These are phyloP conservation scores for Diplosphaera chodatii DNA, from an alignment of 139 green algal species.

Conservation along the genomic window DNA sequence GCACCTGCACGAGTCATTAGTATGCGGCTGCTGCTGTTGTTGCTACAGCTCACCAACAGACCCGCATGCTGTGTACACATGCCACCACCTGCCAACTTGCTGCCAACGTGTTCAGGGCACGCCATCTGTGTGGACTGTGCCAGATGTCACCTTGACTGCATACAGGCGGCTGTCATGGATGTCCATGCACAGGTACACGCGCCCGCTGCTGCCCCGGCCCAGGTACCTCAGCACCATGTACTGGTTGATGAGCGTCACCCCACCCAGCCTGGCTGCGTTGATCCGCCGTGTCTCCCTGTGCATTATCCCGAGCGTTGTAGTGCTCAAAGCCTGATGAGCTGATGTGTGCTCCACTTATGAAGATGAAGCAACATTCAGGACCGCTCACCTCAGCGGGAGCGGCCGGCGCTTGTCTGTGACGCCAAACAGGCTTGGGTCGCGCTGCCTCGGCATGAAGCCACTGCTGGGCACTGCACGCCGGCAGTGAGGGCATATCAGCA, in stretches of 20 bases:
- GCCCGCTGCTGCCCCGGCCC: conserved; percentile 62
- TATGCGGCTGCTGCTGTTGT: too few relatives aligned
- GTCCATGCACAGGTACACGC: conserved; percentile 79
- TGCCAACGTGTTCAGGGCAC: too few relatives aligned
- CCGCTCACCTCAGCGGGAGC: conserved; percentile 13
- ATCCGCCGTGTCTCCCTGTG: conserved; percentile 54
- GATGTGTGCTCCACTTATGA: background rate
- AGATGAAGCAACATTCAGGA: too few relatives aligned
- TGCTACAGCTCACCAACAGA: too few relatives aligned
- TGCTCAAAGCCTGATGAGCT: background rate
- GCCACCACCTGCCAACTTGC: too few relatives aligned
- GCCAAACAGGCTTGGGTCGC: conserved; percentile 18
- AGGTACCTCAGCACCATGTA: conserved; percentile 82
- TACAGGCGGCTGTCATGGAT: conserved; percentile 64
- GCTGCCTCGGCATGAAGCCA: conserved; percentile 3
- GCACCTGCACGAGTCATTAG: conserved; percentile 36
- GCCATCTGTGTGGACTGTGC: too few relatives aligned
- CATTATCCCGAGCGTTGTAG: background rate
- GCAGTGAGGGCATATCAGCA: background rate
- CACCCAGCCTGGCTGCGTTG: conserved; percentile 58
- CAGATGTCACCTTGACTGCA: conserved; percentile 82
- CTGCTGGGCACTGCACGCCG: background rate
- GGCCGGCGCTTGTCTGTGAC: conserved; percentile 15
- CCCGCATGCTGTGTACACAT: too few relatives aligned
- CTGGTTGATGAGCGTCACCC: conserved; percentile 77